Evolutionary conservation across 495 filamentous ascomycete species (phyloP), one percentile per base, ranked within the genome.

Genomic region (Hypoxylon trugodes): DNA sequence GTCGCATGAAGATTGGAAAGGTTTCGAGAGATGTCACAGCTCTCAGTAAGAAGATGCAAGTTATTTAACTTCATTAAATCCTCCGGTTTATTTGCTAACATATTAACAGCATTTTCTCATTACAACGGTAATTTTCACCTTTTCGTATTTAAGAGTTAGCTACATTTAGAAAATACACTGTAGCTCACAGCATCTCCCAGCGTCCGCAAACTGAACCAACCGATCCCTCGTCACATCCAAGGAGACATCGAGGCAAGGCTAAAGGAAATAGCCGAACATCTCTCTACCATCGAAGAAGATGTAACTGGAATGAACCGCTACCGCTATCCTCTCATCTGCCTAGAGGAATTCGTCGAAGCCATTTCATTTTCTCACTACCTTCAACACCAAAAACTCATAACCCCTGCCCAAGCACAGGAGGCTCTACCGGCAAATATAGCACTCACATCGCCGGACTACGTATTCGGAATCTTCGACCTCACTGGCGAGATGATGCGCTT

Each of bases 401-500:
- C 87, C 0, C 80, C 84, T 16, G 73, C 81, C 0, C 84, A 90
- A 54, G 86, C 90, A 0, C 68, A 74, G 21, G 70, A 69, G 0
- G 67, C 76, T 2, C 69, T 96, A 1, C 82, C 83, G 0, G 70
- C 68, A 0, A 79, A 78, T 6, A 79, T 97, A 35, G 68, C 74
- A 10, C 72, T 91, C n/a, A 90, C 90, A 3, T 81, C 85, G 21
- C 87, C 93, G 6, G 95, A 98, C 73, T 98, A 96, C 70, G 66
- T 97, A 21, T 89, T 96, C 59, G 95, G 96, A 4, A 77, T 98
- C 6, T 97, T 96, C 65, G 95, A 98, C 74, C 80, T 97, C 43
- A 89, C 90, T 0, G 95, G 95, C 7, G 95, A 98, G 75, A 82
- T 98, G 77, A 98, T 98, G 95, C 83, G 92, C 24, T 97, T 96